Evolutionary conservation across 495 filamentous ascomycete species (phyloP), one percentile per base, ranked within the genome.

Genomic region (Amphirosellinia nigrospora): DNA sequence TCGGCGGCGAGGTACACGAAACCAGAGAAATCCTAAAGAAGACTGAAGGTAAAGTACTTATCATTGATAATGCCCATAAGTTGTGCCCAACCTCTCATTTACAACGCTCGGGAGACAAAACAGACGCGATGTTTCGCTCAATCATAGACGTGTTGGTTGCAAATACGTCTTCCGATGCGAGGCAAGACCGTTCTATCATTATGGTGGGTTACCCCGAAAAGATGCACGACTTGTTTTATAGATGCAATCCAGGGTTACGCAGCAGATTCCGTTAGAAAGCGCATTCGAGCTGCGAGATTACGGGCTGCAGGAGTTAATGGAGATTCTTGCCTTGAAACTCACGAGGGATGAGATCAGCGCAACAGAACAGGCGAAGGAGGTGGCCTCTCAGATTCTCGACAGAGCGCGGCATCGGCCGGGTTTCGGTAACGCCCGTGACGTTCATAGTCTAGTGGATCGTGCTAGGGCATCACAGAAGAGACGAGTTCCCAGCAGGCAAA

Each of bases 61-160:
- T 94, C 72, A 88, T 94, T 19, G 92, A 94, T 65, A 92, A 94
- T 78, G 92, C 92, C 0, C 94, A 94, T 74, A 91, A 93, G 74
- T 82, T 94, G n/a, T n/a, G n/a, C n/a, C n/a, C n/a, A n/a, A n/a
- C n/a, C n/a, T n/a, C n/a, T n/a, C n/a, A n/a, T n/a, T n/a, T n/a
- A n/a, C n/a, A n/a, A n/a, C 0, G 73, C 64, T 8, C 65, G 71
- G 78, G 82, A 39, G 86, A 83, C 81, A 90, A 86, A 71, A 88
- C 84, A n/a, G n/a, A n/a, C n/a, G n/a, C n/a, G n/a, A n/a, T n/a
- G n/a, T n/a, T n/a, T n/a, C 1, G 90, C 89, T 9, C n/a, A n/a
- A 88, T 93, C 10, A 80, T 92, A 6, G 90, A 93, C 66, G 95
- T 93, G 5, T 89, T 96, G n/a, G 93, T 95, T 3, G 91, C 92